A percentile compares a stretch with the other conserved stretches of the same genome.
Evolutionary conservation across 2,329 filamentous ascomycete species (phyloP).

Genomic region (Alternaria sp.): DNA sequence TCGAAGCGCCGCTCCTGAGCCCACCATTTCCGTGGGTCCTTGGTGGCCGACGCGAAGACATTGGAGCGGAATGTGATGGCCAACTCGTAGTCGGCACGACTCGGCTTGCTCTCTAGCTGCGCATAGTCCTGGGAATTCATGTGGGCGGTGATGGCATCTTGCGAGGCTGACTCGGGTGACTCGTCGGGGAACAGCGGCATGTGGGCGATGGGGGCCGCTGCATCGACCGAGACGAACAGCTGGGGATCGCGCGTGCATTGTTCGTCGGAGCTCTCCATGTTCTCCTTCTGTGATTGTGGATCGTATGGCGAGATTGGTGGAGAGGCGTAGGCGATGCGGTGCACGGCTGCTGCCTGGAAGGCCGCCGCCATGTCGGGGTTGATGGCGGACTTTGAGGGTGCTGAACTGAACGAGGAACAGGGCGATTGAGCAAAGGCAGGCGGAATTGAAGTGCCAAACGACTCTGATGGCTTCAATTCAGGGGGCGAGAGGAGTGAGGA

Average conservation of each 20-base stretch:
- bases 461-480: slow-evolving; percentile 52
- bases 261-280: slow-evolving; percentile 42
- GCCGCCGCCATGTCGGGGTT: slow-evolving; percentile 20
- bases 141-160: slow-evolving; percentile 45
- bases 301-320: slow-evolving; percentile 54
- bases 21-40: slow-evolving; percentile 55
- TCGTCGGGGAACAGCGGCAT: slow-evolving; percentile 50
- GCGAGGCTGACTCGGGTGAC: slow-evolving; percentile 32
- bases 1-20: slow-evolving; percentile 61
- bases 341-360: slow-evolving; percentile 35
- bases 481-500: slow-evolving; percentile 54
- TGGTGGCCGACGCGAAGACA: slow-evolving; percentile 42
- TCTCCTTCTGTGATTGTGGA: slow-evolving; percentile 48
- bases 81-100: slow-evolving; percentile 51
- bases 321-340: slow-evolving; percentile 48
- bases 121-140: slow-evolving; percentile 47
- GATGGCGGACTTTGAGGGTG: slow-evolving; percentile 35
- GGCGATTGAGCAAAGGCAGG: slow-evolving; percentile 33
- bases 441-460: slow-evolving; percentile 49
- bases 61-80: slow-evolving; percentile 45
- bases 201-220: slow-evolving; percentile 41
- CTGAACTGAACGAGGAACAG: slow-evolving; percentile 42
- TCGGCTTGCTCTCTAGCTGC: slow-evolving; percentile 42
- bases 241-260: slow-evolving; percentile 47
- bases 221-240: slow-evolving; percentile 45